These are phyloP conservation scores for Medicago ruthenica DNA, from an alignment of 306 rosid genomes.

Conservation along the genomic window DNA sequence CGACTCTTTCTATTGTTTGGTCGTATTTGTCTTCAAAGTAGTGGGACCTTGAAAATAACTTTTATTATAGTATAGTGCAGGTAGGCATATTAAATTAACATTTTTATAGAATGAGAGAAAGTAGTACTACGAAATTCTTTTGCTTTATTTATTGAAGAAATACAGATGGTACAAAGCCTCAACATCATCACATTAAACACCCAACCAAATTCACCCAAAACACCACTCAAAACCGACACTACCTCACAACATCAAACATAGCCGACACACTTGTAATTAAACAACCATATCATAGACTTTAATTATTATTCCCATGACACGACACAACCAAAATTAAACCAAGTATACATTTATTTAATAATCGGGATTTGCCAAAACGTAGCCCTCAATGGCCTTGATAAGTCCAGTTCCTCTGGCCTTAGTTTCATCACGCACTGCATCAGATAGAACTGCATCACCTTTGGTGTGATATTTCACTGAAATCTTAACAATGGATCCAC, in stretches of 20 bases:
- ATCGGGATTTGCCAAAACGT: slow-evolving; percentile 34
- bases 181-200: too few species aligned
- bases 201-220: too few species aligned
- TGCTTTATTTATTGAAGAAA: too few species aligned
- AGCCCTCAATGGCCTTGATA: slow-evolving; percentile 41
- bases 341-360: slow-evolving; percentile 1
- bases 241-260: background rate
- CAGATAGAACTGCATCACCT: slow-evolving; percentile 23
- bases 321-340: background rate
- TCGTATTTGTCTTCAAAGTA: background rate
- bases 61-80: background rate
- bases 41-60: background rate
- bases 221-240: background rate
- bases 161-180: too few species aligned
- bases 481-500: slow-evolving; percentile 43
- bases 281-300: background rate
- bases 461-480: slow-evolving; percentile 25
- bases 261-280: too few species aligned
- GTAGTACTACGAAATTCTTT: too few species aligned
- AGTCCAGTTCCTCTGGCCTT: slow-evolving; percentile 26
- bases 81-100: background rate
- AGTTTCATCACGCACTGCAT: slow-evolving; percentile 21
- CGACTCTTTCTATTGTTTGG: too few species aligned
- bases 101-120: too few species aligned
- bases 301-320: background rate